Conservation (phyloP, 73 alveolate species). For the Breviolum minutum region DNA sequence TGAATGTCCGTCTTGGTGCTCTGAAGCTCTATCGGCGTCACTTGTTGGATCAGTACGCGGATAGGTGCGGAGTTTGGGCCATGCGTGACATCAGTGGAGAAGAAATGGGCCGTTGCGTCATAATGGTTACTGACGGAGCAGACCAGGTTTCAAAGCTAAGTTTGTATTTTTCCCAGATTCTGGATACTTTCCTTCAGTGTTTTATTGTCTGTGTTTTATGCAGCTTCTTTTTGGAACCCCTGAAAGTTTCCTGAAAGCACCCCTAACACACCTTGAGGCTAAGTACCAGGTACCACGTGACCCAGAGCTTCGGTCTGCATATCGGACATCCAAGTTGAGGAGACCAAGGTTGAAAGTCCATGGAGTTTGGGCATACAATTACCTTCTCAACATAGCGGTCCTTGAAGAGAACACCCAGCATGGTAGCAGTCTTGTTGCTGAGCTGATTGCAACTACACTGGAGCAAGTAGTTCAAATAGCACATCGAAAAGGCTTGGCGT, state of each 20-base stretch:
- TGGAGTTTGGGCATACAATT: conserved; percentile 1
- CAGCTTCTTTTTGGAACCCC: too few species aligned
- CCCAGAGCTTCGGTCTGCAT: not conserved
- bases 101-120: not conserved
- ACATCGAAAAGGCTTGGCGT: not conserved
- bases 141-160: conserved; percentile 49
- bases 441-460: not conserved
- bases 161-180: not conserved
- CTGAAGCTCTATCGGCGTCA: not conserved
- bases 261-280: not conserved
- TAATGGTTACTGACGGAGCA: conserved; percentile 18
- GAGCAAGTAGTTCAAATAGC: too few species aligned
- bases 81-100: conserved; percentile 34
- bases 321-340: not conserved
- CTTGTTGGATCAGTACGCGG: conserved; percentile 10
- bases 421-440: not conserved
- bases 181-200: not conserved
- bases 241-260: too few species aligned
- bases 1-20: conserved; percentile 32
- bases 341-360: conserved; percentile 27
- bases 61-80: conserved; percentile 16
- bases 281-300: not conserved
- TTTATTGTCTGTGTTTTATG: not conserved
- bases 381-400: not conserved
- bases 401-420: conserved; percentile 4